Percentiles rank a stretch among this genome's conserved stretches.
Conservation (phyloP, 1,284 basidiomycete species). For the Microbotryum intermedium region DNA sequence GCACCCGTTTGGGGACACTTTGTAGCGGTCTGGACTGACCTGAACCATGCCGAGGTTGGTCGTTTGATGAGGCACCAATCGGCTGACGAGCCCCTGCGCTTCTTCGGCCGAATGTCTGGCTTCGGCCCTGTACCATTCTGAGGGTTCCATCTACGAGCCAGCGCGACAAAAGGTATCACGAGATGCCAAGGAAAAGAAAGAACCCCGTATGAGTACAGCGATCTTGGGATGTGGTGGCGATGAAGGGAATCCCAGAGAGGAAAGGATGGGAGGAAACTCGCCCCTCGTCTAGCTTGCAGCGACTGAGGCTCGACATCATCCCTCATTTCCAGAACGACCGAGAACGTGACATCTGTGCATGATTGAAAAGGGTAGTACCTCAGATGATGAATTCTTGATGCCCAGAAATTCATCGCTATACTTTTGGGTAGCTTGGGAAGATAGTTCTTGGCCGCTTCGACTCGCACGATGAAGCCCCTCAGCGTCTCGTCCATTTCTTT, state of each 20-base stretch:
- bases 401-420: conserved; percentile 26
- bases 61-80: conserved; percentile 4
- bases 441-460: conserved; percentile 69
- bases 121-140: conserved; percentile 65
- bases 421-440: conserved; percentile 39
- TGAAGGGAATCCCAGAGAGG: neutral
- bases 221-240: no score
- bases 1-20: no score
- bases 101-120: conserved; percentile 31
- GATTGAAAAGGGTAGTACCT: no score
- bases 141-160: conserved; percentile 50
- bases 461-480: conserved; percentile 73
- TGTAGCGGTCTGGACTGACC: conserved; percentile 2
- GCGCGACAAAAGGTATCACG: no score
- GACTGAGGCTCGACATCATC: conserved; percentile 57
- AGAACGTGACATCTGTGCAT: conserved; percentile 69
- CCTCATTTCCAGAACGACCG: conserved; percentile 68
- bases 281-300: conserved; percentile 44
- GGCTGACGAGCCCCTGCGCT: conserved; percentile 2
- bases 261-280: neutral
- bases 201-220: no score
- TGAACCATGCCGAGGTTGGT: conserved; percentile 15
- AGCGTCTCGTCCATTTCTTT: conserved; percentile 64
- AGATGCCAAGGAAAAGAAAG: no score
- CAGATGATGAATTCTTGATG: neutral